These are phyloP conservation scores for Rhodotorula graminis DNA, from an alignment of 768 basidiomycete species.

Conservation along the genomic window DNA sequence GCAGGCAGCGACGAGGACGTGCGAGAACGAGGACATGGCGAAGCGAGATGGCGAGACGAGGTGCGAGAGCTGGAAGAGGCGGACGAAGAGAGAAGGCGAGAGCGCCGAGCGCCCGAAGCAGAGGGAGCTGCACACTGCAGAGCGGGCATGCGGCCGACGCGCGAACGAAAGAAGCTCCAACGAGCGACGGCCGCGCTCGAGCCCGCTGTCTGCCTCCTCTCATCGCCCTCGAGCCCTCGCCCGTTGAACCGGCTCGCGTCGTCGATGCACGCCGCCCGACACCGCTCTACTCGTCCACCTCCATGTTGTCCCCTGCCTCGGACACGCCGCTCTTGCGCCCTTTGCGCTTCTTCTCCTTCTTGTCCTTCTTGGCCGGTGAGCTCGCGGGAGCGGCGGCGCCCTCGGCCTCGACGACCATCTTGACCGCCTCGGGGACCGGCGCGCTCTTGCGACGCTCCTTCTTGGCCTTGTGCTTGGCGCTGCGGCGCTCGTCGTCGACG, in stretches of 20 bases:
- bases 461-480: conserved; percentile 4
- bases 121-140: no score
- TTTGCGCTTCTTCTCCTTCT: conserved; percentile 1
- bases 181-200: not conserved
- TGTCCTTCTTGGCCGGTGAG: conserved; percentile 1
- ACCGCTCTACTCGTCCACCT: conserved; percentile 21
- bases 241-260: not conserved
- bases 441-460: conserved; percentile 14
- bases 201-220: not conserved
- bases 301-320: conserved; percentile 28
- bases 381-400: not conserved
- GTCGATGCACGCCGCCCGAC: not conserved
- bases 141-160: not conserved
- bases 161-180: no score
- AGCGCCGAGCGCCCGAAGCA: not conserved
- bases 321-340: conserved; percentile 2
- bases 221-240: not conserved
- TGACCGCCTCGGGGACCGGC: not conserved
- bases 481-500: conserved; percentile 15
- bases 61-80: not conserved
- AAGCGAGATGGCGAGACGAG: not conserved
- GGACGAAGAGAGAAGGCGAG: not conserved
- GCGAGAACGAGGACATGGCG: not conserved
- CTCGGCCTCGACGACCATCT: conserved; percentile 19
- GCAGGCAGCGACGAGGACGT: not conserved